Percentiles rank a stretch among this genome's conserved stretches.
Evolutionary conservation across 257 asterid genomes (phyloP).

Genomic region (Jacaranda copaia): DNA sequence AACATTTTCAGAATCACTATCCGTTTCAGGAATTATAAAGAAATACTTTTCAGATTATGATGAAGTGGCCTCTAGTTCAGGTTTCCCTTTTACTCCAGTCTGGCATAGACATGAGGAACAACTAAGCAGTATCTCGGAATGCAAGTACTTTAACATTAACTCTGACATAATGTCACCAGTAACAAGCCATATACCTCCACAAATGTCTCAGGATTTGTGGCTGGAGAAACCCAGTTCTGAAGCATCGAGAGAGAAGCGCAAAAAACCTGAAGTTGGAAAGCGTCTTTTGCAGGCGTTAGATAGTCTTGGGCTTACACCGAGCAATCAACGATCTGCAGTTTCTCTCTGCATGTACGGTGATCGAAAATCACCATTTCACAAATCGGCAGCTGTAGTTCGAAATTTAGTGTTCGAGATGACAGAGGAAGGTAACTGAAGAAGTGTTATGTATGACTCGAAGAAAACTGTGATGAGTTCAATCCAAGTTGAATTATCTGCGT

Average conservation of each 20-base stretch:
- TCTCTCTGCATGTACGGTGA: conserved; percentile 41
- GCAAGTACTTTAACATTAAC: conserved; percentile 9
- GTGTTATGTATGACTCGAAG: not conserved
- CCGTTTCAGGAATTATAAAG: conserved; percentile 65
- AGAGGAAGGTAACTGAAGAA: conserved; percentile 47
- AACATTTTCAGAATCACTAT: conserved; percentile 51
- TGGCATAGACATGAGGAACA: conserved; percentile 17
- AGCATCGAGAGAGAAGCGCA: conserved; percentile 33
- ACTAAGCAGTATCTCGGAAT: conserved; percentile 11
- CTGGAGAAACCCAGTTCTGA: conserved; percentile 16
- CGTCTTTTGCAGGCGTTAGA: conserved; percentile 53
- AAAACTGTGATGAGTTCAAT: not conserved
- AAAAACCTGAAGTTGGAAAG: conserved; percentile 56
- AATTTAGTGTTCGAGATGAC: conserved; percentile 49
- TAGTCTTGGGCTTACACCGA: conserved; percentile 48
- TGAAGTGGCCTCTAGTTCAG: conserved; percentile 57
- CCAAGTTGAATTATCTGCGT: not conserved
- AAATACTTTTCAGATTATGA: conserved; percentile 64
- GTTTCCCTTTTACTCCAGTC: conserved; percentile 15
- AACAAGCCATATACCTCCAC: conserved; percentile 27
- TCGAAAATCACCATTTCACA: conserved; percentile 25
- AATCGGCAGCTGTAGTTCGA: conserved; percentile 23
- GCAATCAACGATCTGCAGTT: conserved; percentile 35
- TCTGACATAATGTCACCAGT: conserved; percentile 23
- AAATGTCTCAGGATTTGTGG: not conserved